A percentile compares a stretch with the other conserved stretches of the same genome.
Conservation (phyloP, 2,329 filamentous ascomycete genomes). For the Colletotrichum chrysophilum region DNA sequence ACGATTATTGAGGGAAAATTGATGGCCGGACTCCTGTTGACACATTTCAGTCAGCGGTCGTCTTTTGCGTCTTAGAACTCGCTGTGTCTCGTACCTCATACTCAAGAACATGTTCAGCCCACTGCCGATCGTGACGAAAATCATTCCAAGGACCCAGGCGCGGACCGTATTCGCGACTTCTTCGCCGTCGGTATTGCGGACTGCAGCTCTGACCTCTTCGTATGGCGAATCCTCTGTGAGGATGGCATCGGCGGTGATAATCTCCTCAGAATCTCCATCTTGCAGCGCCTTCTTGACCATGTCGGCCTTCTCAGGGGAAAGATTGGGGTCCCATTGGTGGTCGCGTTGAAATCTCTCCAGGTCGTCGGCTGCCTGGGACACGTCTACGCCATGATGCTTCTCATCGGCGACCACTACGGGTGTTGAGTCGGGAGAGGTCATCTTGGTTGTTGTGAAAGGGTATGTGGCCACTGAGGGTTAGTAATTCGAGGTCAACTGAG, state of each 20-base stretch:
- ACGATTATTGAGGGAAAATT: constrained; percentile 40
- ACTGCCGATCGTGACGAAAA: constrained; percentile 50
- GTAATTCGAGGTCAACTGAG: background rate
- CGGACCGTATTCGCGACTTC: constrained; percentile 41
- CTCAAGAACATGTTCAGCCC: constrained; percentile 24
- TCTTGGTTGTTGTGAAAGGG: background rate
- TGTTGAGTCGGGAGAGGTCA: background rate
- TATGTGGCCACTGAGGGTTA: background rate
- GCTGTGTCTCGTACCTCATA: background rate
- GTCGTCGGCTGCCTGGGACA: constrained; percentile 11
- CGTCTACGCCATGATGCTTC: background rate
- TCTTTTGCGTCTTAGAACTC: accelerated
- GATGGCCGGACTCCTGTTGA: constrained; percentile 19
- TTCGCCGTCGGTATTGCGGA: constrained; percentile 5
- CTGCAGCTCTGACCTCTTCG: constrained; percentile 29
- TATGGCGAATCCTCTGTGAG: constrained; percentile 43
- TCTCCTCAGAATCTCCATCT: constrained; percentile 34
- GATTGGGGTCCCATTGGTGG: constrained; percentile 39
- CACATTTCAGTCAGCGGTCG: background rate
- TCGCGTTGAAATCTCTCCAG: constrained; percentile 34
- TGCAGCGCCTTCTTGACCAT: constrained; percentile 33
- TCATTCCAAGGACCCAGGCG: constrained; percentile 47
- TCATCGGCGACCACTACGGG: background rate
- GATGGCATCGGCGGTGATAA: constrained; percentile 33
- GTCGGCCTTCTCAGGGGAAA: constrained; percentile 36